phyloP scores from a whole-genome alignment of 768 basidiomycete genomes.

The Exsudoporus frostii region DNA sequence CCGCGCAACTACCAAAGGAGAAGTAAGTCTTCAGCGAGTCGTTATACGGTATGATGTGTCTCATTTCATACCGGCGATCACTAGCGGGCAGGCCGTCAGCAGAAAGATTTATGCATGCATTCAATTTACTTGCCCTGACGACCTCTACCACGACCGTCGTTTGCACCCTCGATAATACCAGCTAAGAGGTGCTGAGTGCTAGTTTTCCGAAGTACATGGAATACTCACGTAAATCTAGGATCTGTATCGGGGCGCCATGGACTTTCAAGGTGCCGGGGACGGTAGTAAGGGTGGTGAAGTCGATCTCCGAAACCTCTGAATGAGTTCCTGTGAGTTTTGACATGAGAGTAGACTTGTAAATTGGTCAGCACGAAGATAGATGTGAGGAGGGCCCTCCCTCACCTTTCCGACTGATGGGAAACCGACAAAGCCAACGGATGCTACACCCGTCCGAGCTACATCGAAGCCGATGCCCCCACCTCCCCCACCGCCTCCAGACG shows the following conservation, averaged over 20 bases:
- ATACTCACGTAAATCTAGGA: slow-evolving; percentile 80
- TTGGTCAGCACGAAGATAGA: background rate
- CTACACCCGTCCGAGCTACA: slow-evolving; percentile 96
- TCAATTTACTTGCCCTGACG: slow-evolving; percentile 66
- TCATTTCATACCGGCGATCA: slow-evolving; percentile 66
- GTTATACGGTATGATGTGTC: slow-evolving; percentile 3
- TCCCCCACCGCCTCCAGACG: slow-evolving; percentile 76
- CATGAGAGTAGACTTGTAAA: slow-evolving; percentile 81
- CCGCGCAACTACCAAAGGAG: slow-evolving; percentile 67
- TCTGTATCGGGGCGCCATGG: slow-evolving; percentile 95
- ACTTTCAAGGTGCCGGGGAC: slow-evolving; percentile 94
- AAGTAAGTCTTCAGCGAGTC: slow-evolving; percentile 1
- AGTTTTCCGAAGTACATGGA: background rate
- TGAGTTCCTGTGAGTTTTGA: slow-evolving; percentile 95
- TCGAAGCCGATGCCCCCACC: slow-evolving; percentile 93
- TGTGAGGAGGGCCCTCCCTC: slow-evolving; percentile 7
- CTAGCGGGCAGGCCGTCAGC: slow-evolving; percentile 31
- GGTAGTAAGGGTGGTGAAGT: slow-evolving; percentile 94
- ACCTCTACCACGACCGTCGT: slow-evolving; percentile 94
- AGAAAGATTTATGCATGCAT: slow-evolving; percentile 19
- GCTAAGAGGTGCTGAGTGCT: slow-evolving; percentile 43
- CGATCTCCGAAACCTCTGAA: slow-evolving; percentile 93
- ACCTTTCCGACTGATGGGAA: slow-evolving; percentile 97
- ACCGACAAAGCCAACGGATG: slow-evolving; percentile 90
- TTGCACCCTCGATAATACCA: slow-evolving; percentile 98